phyloP scores from a whole-genome alignment of 805 yeast genomes.

The Zygosaccharomyces lentus region DNA sequence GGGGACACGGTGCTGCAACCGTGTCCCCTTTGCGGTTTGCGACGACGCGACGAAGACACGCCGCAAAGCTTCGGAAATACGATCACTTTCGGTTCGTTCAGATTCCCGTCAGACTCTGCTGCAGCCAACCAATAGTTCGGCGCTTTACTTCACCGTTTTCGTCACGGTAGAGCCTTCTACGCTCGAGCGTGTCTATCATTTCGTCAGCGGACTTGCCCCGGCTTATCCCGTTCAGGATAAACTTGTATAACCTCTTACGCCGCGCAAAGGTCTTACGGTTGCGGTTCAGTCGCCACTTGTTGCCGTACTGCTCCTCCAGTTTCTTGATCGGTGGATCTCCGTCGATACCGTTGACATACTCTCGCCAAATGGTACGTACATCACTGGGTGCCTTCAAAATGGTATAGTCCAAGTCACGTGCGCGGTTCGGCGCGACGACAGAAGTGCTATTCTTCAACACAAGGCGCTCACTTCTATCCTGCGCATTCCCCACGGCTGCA shows the following conservation, averaged over 20 bases:
- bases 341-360: constrained; percentile 39
- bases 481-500: neutral
- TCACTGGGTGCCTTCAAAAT: constrained; percentile 34
- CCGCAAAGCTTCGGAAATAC: neutral
- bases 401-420: constrained; percentile 24
- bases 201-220: constrained; percentile 35
- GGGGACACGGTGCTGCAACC: neutral
- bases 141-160: constrained; percentile 34
- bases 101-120: constrained; percentile 35
- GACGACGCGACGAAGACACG: neutral
- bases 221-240: constrained; percentile 33
- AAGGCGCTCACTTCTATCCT: constrained; percentile 2
- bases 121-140: constrained; percentile 37
- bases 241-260: constrained; percentile 36
- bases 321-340: constrained; percentile 40
- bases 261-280: constrained; percentile 37
- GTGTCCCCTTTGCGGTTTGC: neutral
- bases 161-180: constrained; percentile 30
- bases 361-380: constrained; percentile 38
- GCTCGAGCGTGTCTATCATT: constrained; percentile 32
- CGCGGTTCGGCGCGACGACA: neutral
- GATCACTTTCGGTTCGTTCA: constrained; percentile 5
- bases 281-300: constrained; percentile 40
- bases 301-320: constrained; percentile 40
- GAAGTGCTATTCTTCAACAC: constrained; percentile 7